These are phyloP conservation scores for Davidsoniella neocaledoniae DNA, from an alignment of 2,329 filamentous ascomycete species.

Conservation along the genomic window DNA sequence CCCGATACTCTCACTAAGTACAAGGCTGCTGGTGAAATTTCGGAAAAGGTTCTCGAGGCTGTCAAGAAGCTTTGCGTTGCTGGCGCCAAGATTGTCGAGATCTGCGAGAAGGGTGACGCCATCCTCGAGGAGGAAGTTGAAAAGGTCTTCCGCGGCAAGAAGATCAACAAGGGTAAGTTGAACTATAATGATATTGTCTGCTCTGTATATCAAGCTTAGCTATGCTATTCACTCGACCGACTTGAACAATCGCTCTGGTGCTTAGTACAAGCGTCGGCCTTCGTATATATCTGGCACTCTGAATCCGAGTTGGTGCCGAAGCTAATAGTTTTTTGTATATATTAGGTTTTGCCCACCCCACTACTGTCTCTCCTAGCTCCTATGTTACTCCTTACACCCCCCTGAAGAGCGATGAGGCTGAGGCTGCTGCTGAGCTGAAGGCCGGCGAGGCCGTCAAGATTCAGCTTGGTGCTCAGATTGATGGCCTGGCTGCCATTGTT, in stretches of 20 bases:
- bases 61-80: conserved; percentile 60
- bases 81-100: conserved; percentile 78
- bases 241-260: not conserved
- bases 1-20: conserved; percentile 96
- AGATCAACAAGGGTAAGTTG: conserved; percentile 68
- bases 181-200: too few relatives aligned
- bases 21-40: conserved; percentile 90
- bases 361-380: conserved; percentile 82
- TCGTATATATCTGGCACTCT: not conserved
- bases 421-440: conserved; percentile 67
- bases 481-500: conserved; percentile 91
- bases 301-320: not conserved
- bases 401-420: conserved; percentile 67
- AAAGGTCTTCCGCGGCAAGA: conserved; percentile 98
- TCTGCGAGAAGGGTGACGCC: conserved; percentile 93
- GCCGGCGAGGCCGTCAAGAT: conserved; percentile 85
- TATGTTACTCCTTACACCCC: conserved; percentile 96
- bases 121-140: conserved; percentile 80
- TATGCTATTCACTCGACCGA: not conserved
- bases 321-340: not conserved
- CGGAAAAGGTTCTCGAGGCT: conserved; percentile 82
- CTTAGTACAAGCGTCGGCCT: not conserved
- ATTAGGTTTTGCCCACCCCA: conserved; percentile 76
- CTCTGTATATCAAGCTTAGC: too few relatives aligned
- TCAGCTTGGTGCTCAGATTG: conserved; percentile 96